Base-by-base conservation (phyloP, 176 grass and related monocot species). In the Tillandsia fasciculata region DNA sequence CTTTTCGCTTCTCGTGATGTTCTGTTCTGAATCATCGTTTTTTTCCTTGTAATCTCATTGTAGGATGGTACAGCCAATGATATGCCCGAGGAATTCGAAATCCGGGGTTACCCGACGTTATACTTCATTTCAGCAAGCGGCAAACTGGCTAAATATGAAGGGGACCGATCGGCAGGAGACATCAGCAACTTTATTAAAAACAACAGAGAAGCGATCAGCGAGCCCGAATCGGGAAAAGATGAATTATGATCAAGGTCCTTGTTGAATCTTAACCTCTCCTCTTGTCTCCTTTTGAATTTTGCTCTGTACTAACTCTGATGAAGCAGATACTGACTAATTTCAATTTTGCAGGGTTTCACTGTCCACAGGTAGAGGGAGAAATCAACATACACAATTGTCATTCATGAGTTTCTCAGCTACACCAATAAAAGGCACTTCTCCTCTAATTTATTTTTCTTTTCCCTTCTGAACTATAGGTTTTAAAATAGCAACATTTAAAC, bases 21-120 rank as follows among this genome's bases (percentile, higher is more conserved):
- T 9, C 48, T 50, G 33, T 51, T 9, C 48, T 24, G 33, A 68
- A 14, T 22, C 50, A 8, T 66, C 12, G 65, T 15, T 49, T 12
- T 74, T 59, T 15, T 49, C 42, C 7, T 75, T 49, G 27, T 2
- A 22, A 29, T 17, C 28, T 18, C 15, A 56, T 48, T 57, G 4
- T 23, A 76, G 74, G 74, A 76, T 76, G 74, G 50, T 48, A 57
- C 74, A 22, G 26, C 27, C 2, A 76, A 76, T 28, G 74, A 76
- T 23, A 9, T 76, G 47, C 51, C 74, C 17, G 23, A 23, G 13
- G 64, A 76, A 67, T 76, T 76, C 56, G 15, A 53, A 15, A 12
- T 76, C 13, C 8, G n/a, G 5, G 74, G 74, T 56, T 76, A 57
- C 27, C 74, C 74, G 24, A 76, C 74, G 13, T 8, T 76, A 15